Evolutionary conservation across 2,329 filamentous ascomycete genomes (phyloP).

Genomic region (Talaromyces islandicus): DNA sequence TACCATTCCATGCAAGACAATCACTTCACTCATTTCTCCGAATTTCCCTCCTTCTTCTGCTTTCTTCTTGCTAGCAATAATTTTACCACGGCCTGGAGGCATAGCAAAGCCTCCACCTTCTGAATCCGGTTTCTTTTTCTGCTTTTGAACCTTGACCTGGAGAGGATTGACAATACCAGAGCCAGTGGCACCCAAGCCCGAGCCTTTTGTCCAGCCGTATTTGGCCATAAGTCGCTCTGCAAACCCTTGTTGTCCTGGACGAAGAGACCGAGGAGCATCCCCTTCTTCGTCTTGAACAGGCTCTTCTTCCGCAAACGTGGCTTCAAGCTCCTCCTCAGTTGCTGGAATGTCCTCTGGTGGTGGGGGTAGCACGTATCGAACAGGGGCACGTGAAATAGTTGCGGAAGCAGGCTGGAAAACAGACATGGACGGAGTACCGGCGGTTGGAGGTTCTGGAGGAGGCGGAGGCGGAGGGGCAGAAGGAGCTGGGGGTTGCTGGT

Average conservation of each 20-base stretch:
- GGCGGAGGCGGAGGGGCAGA: conserved; percentile 23
- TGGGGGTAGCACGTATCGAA: conserved; percentile 61
- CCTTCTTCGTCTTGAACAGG: conserved; percentile 31
- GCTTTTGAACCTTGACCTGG: conserved; percentile 77
- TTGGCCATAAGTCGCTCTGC: conserved; percentile 85
- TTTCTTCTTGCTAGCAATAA: conserved; percentile 66
- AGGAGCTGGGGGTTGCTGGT: conserved; percentile 22
- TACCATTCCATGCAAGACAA: conserved; percentile 79
- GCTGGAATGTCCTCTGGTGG: conserved; percentile 48
- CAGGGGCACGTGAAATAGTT: conserved; percentile 70
- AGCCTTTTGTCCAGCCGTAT: conserved; percentile 86
- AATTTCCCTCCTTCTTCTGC: conserved; percentile 51
- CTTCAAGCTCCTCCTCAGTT: conserved; percentile 48
- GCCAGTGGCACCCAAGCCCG: conserved; percentile 75
- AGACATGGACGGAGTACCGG: conserved; percentile 32
- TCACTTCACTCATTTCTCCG: conserved; percentile 71
- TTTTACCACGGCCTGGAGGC: conserved; percentile 65
- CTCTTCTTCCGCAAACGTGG: conserved; percentile 36
- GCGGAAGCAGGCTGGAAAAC: conserved; percentile 39
- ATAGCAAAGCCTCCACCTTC: conserved; percentile 73
- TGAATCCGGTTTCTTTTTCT: conserved; percentile 69
- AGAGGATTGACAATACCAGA: conserved; percentile 82
- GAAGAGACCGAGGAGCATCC: conserved; percentile 50
- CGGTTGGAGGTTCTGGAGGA: conserved; percentile 18
- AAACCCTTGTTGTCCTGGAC: conserved; percentile 77